phyloP scores from a whole-genome alignment of 768 basidiomycete species.

The Tricholoma hemisulphureum region DNA sequence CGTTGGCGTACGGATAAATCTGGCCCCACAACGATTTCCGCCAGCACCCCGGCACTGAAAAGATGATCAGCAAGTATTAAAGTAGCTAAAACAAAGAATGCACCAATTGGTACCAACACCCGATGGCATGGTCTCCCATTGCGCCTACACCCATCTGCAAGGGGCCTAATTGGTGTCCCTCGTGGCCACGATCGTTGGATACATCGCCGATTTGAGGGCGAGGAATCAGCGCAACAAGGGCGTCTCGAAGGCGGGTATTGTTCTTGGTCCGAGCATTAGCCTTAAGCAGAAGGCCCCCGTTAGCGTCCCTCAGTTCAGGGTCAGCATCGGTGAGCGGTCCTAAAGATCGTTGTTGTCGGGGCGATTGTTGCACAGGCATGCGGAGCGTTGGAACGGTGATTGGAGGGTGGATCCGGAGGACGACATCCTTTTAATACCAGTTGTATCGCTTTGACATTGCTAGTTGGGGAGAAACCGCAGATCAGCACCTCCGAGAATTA shows the following conservation, averaged over 20 bases:
- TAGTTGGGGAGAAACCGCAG: no score
- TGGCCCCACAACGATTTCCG: background rate
- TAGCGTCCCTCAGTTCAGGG: background rate
- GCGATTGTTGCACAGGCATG: background rate
- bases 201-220: no score
- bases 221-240: background rate
- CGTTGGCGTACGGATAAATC: background rate
- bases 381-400: no score
- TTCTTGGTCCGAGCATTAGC: background rate
- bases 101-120: background rate
- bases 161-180: background rate
- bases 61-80: background rate
- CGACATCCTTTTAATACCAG: no score
- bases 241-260: background rate
- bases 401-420: no score
- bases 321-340: background rate
- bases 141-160: background rate
- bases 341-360: background rate
- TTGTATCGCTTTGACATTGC: no score
- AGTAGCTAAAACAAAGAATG: background rate
- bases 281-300: background rate
- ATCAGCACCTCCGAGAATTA: no score
- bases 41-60: background rate
- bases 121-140: background rate
- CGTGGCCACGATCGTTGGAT: background rate